These are phyloP conservation scores for Massarina eburnea DNA, from an alignment of 2,329 filamentous ascomycete species.

Conservation along the genomic window DNA sequence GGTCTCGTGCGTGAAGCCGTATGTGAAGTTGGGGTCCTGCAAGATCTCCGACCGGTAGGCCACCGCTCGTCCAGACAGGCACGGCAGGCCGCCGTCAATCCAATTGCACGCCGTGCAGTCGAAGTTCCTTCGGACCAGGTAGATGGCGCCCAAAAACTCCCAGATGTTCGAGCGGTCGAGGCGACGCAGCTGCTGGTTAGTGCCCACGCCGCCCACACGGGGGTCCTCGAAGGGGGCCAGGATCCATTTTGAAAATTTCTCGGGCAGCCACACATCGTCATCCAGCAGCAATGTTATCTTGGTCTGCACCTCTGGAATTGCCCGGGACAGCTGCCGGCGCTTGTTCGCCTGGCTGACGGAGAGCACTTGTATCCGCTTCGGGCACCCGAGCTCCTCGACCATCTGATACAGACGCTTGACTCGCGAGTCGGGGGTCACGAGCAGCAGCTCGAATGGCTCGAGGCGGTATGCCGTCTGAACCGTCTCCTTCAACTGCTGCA, in stretches of 20 bases:
- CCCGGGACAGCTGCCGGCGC: constrained; percentile 87
- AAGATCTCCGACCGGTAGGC: constrained; percentile 89
- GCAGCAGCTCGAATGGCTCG: constrained; percentile 70
- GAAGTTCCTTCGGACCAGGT: constrained; percentile 92
- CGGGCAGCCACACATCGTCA: constrained; percentile 92
- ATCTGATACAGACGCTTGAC: constrained; percentile 68
- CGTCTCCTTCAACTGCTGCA: constrained; percentile 79
- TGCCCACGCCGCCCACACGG: constrained; percentile 85
- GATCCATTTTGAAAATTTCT: constrained; percentile 85
- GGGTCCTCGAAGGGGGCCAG: constrained; percentile 87
- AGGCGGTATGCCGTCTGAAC: constrained; percentile 75
- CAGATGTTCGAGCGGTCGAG: constrained; percentile 67
- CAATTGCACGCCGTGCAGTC: constrained; percentile 95
- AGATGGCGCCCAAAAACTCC: constrained; percentile 89
- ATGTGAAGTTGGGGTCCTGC: constrained; percentile 79
- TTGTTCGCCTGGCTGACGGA: constrained; percentile 89
- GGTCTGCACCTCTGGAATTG: constrained; percentile 81
- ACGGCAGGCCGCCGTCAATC: constrained; percentile 93
- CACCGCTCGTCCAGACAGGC: constrained; percentile 91
- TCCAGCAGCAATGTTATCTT: constrained; percentile 89
- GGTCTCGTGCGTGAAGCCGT: constrained; percentile 87
- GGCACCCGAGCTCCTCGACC: constrained; percentile 41
- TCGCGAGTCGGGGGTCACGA: constrained; percentile 86
- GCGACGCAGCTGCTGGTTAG: constrained; percentile 82
- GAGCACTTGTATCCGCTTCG: constrained; percentile 70